phyloP scores from a whole-genome alignment of 805 yeast species.

The Suhomyces sp. region DNA sequence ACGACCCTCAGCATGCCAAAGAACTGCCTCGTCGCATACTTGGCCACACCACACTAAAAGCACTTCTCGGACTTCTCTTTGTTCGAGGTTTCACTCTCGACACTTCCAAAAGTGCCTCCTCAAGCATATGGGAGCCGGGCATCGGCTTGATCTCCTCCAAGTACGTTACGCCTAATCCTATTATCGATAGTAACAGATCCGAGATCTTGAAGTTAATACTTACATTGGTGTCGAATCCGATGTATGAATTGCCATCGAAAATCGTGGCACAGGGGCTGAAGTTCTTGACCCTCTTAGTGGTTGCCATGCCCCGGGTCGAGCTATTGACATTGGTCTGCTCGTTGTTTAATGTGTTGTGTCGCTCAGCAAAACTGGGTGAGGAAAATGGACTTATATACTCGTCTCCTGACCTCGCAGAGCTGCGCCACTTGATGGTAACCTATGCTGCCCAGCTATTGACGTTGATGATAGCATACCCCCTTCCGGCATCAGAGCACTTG shows the following conservation, averaged over 20 bases:
- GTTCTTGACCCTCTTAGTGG: constrained; percentile 54
- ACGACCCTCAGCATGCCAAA: constrained; percentile 7
- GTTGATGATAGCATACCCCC: constrained; percentile 58
- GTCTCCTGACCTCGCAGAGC: constrained; percentile 29
- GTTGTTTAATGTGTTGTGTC: constrained; percentile 58
- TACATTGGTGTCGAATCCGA: constrained; percentile 56
- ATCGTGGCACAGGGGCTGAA: constrained; percentile 55
- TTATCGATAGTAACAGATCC: constrained; percentile 59
- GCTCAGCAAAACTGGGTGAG: constrained; percentile 42
- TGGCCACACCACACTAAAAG: constrained; percentile 10
- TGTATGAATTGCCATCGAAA: constrained; percentile 47
- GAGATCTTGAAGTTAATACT: constrained; percentile 64
- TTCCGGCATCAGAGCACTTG: constrained; percentile 45
- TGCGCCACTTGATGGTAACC: constrained; percentile 48
- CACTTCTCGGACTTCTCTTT: constrained; percentile 49
- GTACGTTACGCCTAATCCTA: constrained; percentile 22
- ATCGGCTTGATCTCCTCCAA: constrained; percentile 23
- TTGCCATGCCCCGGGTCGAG: constrained; percentile 47
- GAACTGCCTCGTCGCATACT: constrained; percentile 4
- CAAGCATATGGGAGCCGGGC: constrained; percentile 10
- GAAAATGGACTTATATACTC: constrained; percentile 45
- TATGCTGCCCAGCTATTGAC: constrained; percentile 61
- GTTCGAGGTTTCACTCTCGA: constrained; percentile 53
- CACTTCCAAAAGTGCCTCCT: neutral
- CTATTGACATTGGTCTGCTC: constrained; percentile 61